phyloP scores from a whole-genome alignment of 441 rosid species.

The Manihot esculenta region DNA sequence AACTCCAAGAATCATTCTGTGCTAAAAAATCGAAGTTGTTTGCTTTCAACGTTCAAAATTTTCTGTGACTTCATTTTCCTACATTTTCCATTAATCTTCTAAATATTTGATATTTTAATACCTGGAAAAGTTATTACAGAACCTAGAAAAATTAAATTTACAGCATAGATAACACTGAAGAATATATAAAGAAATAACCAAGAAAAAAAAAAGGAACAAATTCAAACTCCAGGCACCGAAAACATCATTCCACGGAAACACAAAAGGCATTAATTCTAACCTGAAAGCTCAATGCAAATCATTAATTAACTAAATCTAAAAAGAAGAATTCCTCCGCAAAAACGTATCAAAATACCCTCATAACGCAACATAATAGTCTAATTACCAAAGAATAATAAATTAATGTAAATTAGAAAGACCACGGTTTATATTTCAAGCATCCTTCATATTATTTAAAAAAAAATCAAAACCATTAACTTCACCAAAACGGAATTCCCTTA shows the following conservation, averaged over 20 bases:
- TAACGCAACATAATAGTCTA: not conserved
- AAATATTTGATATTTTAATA: not conserved
- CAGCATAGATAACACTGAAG: not conserved
- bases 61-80: not conserved
- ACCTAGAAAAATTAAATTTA: not conserved
- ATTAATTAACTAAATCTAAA: not conserved
- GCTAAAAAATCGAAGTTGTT: not conserved
- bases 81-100: not conserved
- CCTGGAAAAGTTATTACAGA: not conserved
- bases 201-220: not conserved
- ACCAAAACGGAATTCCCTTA: not conserved
- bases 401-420: not conserved
- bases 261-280: not conserved
- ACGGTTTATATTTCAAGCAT: not conserved
- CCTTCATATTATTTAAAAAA: not conserved
- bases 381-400: conserved; percentile 4
- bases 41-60: not conserved
- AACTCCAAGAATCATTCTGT: not conserved
- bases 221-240: not conserved
- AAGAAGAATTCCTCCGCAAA: not conserved
- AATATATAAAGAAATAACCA: not conserved
- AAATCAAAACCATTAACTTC: not conserved
- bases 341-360: not conserved
- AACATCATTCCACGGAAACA: not conserved
- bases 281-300: not conserved